These are phyloP conservation scores for Effrenium voratum DNA, from an alignment of 73 alveolate species.

Conservation along the genomic window DNA sequence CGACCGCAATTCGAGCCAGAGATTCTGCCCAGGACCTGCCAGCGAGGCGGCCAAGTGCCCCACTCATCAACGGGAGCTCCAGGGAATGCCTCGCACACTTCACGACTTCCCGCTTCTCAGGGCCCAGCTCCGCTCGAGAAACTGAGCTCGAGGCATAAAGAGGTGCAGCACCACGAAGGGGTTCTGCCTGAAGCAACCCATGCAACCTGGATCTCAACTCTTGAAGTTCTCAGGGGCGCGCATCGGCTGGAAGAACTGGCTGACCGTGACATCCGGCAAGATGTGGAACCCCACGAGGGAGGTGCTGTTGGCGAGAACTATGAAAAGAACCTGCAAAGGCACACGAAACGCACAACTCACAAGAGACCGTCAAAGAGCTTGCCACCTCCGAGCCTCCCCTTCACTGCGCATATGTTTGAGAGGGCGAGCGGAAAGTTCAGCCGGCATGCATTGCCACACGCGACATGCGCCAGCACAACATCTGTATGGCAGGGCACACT, in stretches of 20 bases:
- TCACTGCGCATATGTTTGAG: too few relatives aligned
- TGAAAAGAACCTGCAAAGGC: neutral
- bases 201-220: neutral
- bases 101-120: too few relatives aligned
- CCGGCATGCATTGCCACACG: too few relatives aligned
- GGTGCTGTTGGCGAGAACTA: slow-evolving; percentile 12
- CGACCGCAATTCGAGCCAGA: neutral
- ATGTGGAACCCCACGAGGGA: neutral
- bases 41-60: neutral
- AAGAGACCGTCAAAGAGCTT: too few relatives aligned
- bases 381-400: too few relatives aligned
- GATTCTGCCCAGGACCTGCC: neutral
- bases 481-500: too few relatives aligned
- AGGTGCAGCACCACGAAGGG: slow-evolving; percentile 49
- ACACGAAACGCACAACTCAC: too few relatives aligned
- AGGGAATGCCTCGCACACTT: neutral
- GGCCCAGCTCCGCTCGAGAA: too few relatives aligned
- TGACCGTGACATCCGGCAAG: slow-evolving; percentile 23
- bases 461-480: too few relatives aligned
- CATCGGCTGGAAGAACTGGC: slow-evolving; percentile 42
- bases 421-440: too few relatives aligned
- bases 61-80: neutral
- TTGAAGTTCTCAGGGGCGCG: neutral
- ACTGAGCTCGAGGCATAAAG: too few relatives aligned
- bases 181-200: neutral